Conservation (phyloP, 192 early-diverging fungal genomes). For the Phlyctochytrium bullatum region DNA sequence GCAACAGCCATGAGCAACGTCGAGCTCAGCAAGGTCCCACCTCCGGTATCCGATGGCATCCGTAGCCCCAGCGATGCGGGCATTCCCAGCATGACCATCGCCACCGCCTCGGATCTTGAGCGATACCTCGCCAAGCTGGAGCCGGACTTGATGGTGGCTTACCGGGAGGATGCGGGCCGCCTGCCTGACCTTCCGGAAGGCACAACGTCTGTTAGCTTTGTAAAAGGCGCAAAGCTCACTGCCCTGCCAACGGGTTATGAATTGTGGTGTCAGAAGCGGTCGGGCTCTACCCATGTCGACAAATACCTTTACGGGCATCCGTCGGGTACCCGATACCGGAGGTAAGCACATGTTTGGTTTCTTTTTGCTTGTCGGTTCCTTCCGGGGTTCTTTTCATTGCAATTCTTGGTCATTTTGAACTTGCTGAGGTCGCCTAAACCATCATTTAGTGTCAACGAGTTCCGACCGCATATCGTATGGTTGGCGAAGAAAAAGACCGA, state of each 20-base stretch:
- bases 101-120: too few species aligned
- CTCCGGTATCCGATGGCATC: not conserved
- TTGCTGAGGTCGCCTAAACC: not conserved
- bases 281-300: slow-evolving; percentile 6
- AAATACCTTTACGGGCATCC: slow-evolving; percentile 15
- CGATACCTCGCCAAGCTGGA: too few species aligned
- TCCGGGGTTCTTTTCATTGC: too few species aligned
- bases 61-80: too few species aligned
- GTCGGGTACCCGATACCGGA: slow-evolving; percentile 4
- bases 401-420: not conserved
- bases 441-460: slow-evolving; percentile 11
- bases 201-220: too few species aligned
- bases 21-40: too few species aligned
- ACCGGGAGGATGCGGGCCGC: too few species aligned
- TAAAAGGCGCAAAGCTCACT: not conserved
- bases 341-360: not conserved
- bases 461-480: slow-evolving; percentile 7
- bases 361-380: too few species aligned
- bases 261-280: not conserved
- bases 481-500: not conserved
- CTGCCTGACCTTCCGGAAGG: too few species aligned
- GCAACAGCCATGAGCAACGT: too few species aligned
- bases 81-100: too few species aligned
- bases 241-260: slow-evolving; percentile 7
- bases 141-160: too few species aligned